Evolutionary conservation across 768 basidiomycete species (phyloP).

Genomic region (Suillus lakei): DNA sequence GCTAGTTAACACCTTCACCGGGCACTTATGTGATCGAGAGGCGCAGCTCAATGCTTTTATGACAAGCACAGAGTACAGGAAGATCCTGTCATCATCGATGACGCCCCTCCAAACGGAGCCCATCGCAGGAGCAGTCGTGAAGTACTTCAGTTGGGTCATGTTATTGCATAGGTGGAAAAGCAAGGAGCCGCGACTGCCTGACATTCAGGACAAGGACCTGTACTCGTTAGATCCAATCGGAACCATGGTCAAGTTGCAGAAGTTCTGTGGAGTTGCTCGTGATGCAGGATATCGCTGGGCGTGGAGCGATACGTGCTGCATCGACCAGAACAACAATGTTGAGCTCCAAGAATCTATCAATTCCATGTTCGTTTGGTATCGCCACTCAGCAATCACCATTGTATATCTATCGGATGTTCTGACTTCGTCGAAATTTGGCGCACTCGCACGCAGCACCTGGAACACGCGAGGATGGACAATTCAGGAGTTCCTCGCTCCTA

Average conservation of each 20-base stretch:
- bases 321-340: not conserved
- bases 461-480: not conserved
- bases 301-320: not conserved
- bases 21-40: not conserved
- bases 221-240: not conserved
- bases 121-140: not conserved
- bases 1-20: not conserved
- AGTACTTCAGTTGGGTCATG: not conserved
- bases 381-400: not conserved
- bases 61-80: not conserved
- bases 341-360: not conserved
- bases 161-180: not conserved
- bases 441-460: not conserved
- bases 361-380: not conserved
- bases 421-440: not conserved
- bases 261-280: not conserved
- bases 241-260: not conserved
- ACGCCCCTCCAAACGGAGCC: not conserved
- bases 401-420: not conserved
- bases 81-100: not conserved
- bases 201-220: not conserved
- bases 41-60: not conserved
- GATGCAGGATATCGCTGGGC: not conserved
- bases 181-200: not conserved
- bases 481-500: not conserved